phyloP scores from a whole-genome alignment of 805 yeast genomes.

The Ogataea zsoltii region DNA sequence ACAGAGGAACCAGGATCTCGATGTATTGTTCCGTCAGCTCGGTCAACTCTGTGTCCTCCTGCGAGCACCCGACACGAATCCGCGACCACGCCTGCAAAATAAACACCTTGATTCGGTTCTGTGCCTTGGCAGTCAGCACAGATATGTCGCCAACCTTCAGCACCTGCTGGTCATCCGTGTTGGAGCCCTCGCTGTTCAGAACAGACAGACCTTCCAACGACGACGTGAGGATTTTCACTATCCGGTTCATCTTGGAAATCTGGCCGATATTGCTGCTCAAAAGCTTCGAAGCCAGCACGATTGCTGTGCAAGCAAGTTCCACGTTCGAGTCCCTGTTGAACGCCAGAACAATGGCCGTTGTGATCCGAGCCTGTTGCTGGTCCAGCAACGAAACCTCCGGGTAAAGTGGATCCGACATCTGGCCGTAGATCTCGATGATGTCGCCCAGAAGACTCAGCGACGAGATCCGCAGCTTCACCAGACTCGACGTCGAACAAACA shows the following conservation, averaged over 20 bases:
- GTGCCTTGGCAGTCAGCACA: constrained; percentile 44
- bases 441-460: constrained; percentile 71
- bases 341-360: constrained; percentile 86
- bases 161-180: constrained; percentile 28
- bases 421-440: constrained; percentile 60
- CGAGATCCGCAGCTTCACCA: constrained; percentile 55
- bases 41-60: constrained; percentile 45
- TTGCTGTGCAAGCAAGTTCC: constrained; percentile 71
- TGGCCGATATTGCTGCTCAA: constrained; percentile 60
- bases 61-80: constrained; percentile 39
- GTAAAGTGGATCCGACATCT: constrained; percentile 67
- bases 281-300: constrained; percentile 75
- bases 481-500: constrained; percentile 74
- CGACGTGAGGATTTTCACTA: constrained; percentile 62
- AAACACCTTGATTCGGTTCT: constrained; percentile 56
- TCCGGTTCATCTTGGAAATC: constrained; percentile 48
- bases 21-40: constrained; percentile 57
- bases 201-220: constrained; percentile 60
- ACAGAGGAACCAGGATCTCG: constrained; percentile 64
- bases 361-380: constrained; percentile 93
- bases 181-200: constrained; percentile 24
- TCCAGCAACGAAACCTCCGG: constrained; percentile 72
- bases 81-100: constrained; percentile 76
- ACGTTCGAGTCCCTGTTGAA: constrained; percentile 74
- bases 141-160: constrained; percentile 59